These are phyloP conservation scores for Thoreauomyces humboldtii DNA, from an alignment of 192 early-diverging fungal species.

Conservation along the genomic window DNA sequence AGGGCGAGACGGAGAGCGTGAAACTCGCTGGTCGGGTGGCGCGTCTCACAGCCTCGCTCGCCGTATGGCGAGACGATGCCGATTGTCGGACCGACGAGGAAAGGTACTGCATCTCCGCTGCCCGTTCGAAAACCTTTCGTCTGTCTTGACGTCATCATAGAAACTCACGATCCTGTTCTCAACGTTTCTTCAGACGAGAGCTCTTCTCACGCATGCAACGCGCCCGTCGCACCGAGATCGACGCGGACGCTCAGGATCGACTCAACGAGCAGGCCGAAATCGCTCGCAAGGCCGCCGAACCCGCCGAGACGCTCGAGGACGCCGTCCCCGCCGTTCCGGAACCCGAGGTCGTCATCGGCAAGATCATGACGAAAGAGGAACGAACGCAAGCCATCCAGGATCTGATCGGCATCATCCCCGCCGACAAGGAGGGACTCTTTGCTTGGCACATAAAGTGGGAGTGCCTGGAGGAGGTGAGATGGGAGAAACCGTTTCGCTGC, in stretches of 20 bases:
- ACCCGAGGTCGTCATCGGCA: constrained; percentile 40
- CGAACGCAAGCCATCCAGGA: constrained; percentile 60
- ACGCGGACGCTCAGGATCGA: constrained; percentile 48
- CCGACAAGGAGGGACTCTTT: constrained; percentile 66
- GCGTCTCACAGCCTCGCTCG: constrained; percentile 42
- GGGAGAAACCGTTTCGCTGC: background rate
- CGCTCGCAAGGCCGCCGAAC: background rate
- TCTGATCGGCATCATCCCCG: constrained; percentile 67
- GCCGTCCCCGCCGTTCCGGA: constrained; percentile 18
- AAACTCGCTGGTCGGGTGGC: constrained; percentile 33
- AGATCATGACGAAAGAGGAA: constrained; percentile 69
- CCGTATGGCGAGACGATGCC: constrained; percentile 73
- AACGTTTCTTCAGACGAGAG: background rate
- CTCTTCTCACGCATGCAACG: constrained; percentile 19
- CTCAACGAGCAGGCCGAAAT: constrained; percentile 42
- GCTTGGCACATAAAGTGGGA: constrained; percentile 77
- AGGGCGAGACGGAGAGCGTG: constrained; percentile 45
- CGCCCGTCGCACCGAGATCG: constrained; percentile 13
- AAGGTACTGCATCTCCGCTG: constrained; percentile 19
- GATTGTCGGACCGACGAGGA: constrained; percentile 46
- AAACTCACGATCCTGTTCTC: background rate
- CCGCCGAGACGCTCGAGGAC: constrained; percentile 26
- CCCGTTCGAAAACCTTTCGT: constrained; percentile 11
- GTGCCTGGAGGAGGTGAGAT: constrained; percentile 62
- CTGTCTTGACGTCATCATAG: constrained; percentile 24